phyloP scores from a whole-genome alignment of 2,329 filamentous ascomycete species.

The Coniella vitis region DNA sequence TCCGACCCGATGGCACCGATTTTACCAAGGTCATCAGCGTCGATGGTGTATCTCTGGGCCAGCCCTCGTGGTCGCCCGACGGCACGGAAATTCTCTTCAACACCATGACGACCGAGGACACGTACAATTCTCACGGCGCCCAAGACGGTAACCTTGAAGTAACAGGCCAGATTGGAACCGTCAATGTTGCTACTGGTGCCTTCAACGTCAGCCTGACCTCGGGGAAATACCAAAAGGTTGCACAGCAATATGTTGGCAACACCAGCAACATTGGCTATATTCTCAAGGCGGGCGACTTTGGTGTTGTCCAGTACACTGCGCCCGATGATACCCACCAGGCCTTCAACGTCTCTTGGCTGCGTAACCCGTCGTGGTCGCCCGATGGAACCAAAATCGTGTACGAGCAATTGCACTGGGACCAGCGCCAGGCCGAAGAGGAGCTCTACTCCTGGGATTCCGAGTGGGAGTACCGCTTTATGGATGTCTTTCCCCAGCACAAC shows the following conservation, averaged over 20 bases:
- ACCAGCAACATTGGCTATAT: constrained; percentile 21
- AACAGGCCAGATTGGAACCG: constrained; percentile 26
- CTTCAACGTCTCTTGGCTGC: constrained; percentile 13
- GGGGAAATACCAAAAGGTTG: constrained; percentile 23
- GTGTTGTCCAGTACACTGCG: constrained; percentile 24
- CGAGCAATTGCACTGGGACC: constrained; percentile 22
- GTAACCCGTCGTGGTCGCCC: constrained; percentile 26
- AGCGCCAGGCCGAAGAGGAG: constrained; percentile 27
- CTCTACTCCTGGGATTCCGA: constrained; percentile 32
- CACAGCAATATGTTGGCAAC: constrained; percentile 18
- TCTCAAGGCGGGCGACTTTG: constrained; percentile 21
- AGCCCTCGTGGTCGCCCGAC: constrained; percentile 4
- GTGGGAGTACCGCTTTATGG: constrained; percentile 36
- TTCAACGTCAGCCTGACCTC: constrained; percentile 24
- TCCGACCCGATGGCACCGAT: constrained; percentile 30
- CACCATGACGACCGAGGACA: constrained; percentile 30
- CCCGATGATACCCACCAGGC: constrained; percentile 14
- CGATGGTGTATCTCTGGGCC: not conserved
- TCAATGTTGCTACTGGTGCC: constrained; percentile 32
- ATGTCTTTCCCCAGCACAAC: constrained; percentile 32
- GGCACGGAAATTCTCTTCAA: constrained; percentile 27
- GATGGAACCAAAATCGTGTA: constrained; percentile 23
- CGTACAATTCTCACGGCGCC: constrained; percentile 29
- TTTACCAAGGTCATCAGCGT: constrained; percentile 14
- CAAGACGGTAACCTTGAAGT: constrained; percentile 16